phyloP scores from a whole-genome alignment of 345 rosid genomes.

The Eucalyptus fibrosa region DNA sequence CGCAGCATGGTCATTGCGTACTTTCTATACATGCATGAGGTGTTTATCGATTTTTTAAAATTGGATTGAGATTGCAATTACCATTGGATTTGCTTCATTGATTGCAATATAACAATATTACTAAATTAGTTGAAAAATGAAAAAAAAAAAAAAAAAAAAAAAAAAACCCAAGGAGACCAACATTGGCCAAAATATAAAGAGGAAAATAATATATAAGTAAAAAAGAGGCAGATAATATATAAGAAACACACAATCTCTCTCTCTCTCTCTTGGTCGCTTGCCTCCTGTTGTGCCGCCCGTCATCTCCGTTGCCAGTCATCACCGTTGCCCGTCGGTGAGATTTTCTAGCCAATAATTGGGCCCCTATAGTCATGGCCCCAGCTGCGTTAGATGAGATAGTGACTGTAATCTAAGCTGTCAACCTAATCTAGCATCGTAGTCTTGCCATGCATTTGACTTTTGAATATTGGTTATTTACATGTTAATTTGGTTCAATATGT shows the following conservation, averaged over 20 bases:
- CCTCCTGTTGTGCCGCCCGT: background rate
- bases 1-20: background rate
- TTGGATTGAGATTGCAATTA: background rate
- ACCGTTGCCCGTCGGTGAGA: background rate
- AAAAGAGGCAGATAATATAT: too few species aligned
- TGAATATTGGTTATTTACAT: background rate
- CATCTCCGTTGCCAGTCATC: background rate
- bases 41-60: background rate
- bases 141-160: too few species aligned
- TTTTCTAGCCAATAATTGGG: background rate
- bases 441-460: background rate
- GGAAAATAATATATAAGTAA: too few species aligned
- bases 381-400: background rate
- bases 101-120: background rate
- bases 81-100: background rate
- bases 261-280: background rate
- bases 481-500: background rate
- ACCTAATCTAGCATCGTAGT: background rate
- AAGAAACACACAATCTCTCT: background rate
- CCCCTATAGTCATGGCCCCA: background rate
- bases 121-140: background rate
- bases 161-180: background rate
- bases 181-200: too few species aligned
- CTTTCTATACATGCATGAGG: background rate
- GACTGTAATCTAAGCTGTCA: background rate